Evolutionary conservation across 2,329 filamentous ascomycete genomes (phyloP).

Genomic region (Pseudogymnoascus sp.): DNA sequence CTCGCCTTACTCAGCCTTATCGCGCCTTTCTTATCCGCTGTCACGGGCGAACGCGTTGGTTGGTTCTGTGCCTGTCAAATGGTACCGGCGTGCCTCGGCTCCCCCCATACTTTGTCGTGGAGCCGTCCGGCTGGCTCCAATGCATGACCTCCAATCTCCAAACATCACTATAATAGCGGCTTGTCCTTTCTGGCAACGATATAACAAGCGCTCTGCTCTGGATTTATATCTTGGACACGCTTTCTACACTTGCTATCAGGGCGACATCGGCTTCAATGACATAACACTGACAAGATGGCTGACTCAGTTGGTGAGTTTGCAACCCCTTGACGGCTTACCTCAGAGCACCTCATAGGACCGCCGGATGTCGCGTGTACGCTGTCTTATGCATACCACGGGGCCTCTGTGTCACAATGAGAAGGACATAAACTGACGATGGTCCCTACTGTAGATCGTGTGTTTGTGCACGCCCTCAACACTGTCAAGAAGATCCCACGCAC

Average conservation of each 20-base stretch:
- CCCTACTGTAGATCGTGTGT: slow-evolving; percentile 71
- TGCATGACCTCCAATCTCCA: neutral
- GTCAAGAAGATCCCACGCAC: slow-evolving; percentile 96
- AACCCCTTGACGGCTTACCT: neutral
- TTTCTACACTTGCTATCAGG: neutral
- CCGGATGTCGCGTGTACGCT: neutral
- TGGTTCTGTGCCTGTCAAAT: neutral
- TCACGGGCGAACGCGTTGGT: slow-evolving; percentile 1
- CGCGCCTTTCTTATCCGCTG: neutral
- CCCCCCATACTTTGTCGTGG: slow-evolving; percentile 8
- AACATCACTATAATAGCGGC: slow-evolving; percentile 8
- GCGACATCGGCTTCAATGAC: slow-evolving; percentile 4
- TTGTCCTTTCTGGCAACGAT: neutral
- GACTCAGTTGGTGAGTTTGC: slow-evolving; percentile 43
- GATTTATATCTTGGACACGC: neutral
- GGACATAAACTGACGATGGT: neutral
- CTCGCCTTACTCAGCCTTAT: neutral
- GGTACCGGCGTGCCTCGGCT: slow-evolving; percentile 4
- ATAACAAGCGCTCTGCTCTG: slow-evolving; percentile 1
- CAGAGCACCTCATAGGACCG: slow-evolving; percentile 4
- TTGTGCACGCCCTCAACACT: slow-evolving; percentile 96
- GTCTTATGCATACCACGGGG: too few species aligned
- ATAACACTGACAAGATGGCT: slow-evolving; percentile 35
- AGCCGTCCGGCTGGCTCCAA: neutral
- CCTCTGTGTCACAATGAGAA: neutral